Evolutionary conservation across 371 early-diverging fungal species (phyloP).

Genomic region (Blastocladiella emersonii): DNA sequence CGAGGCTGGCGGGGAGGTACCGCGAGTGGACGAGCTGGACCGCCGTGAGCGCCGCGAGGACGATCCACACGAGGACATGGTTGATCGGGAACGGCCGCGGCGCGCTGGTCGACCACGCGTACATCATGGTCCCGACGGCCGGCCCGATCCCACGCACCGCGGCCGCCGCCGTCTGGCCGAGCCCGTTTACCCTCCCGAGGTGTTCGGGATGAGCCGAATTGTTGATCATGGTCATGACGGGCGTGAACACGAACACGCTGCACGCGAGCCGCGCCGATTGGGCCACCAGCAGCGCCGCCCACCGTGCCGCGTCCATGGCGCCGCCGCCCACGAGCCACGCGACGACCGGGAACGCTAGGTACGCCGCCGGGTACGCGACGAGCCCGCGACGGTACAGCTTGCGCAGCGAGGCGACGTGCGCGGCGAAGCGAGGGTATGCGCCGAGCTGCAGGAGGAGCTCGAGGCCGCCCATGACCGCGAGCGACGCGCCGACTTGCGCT

Average conservation of each 20-base stretch:
- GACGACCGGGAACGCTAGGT: constrained; percentile 29
- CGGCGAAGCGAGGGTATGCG: constrained; percentile 34
- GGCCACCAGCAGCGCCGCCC: constrained; percentile 19
- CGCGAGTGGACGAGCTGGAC: neutral
- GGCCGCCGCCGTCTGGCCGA: constrained; percentile 43
- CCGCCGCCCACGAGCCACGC: constrained; percentile 11
- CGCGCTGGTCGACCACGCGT: constrained; percentile 41
- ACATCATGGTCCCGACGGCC: constrained; percentile 44
- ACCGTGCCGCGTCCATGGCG: constrained; percentile 15
- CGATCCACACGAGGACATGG: constrained; percentile 31
- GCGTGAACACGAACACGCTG: constrained; percentile 42
- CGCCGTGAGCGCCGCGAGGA: neutral
- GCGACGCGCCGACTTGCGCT: constrained; percentile 37
- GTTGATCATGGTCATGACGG: constrained; percentile 45
- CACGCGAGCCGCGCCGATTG: constrained; percentile 29
- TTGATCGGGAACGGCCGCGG: constrained; percentile 46
- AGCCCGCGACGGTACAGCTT: constrained; percentile 22
- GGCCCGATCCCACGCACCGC: constrained; percentile 54
- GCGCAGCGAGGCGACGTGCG: constrained; percentile 21
- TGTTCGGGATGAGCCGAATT: constrained; percentile 38
- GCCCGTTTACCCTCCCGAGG: constrained; percentile 53
- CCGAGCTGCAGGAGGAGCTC: constrained; percentile 40
- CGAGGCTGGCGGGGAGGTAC: neutral
- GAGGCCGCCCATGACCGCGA: constrained; percentile 37
- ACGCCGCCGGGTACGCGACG: constrained; percentile 23